Evolutionary conservation across 345 rosid species (phyloP), one percentile per base, ranked within the genome.

Genomic region (Acer campestre): DNA sequence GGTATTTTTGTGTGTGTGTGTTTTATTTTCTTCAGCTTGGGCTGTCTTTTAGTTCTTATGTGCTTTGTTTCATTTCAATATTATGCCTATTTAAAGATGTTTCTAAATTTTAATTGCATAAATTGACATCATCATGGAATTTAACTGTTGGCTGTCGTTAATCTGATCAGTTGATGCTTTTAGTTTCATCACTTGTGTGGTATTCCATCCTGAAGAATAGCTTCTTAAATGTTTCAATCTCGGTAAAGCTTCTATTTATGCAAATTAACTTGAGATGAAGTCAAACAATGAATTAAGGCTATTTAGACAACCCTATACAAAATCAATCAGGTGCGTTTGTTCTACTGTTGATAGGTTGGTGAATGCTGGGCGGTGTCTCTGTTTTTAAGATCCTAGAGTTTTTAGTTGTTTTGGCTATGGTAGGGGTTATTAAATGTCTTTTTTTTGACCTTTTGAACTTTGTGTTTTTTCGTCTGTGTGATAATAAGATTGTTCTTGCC

Each of bases 131-230:
- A 18, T 63, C 59, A 27, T 62, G 35, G 18, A 12, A 11, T 72
- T 23, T 74, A 61, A 22, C 27, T 17, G 61, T 46, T 62, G 77
- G 68, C 58, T 74, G 63, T 62, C 22, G 27, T 73, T 61, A 22
- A 29, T 59, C 55, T 59, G 67, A 61, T 61, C 31, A 25, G 61
- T 27, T 25, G 46, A 46, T 18, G 44, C 38, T 22, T 63, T 73
- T 62, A 18, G 8, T 23, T 12, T 8, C 59, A 23, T 17, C 7
- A 44, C 23, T 53, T 44, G 25, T 73, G 18, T 61, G 42, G 31
- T 22, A 23, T 44, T 17, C 17, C 40, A 7, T 46, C 67, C 42
- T 62, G 77, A 29, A 74, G 56, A 64, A 48, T 64, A 49, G 29
- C 12, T 74, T 48, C 70, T 49, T 18, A 65, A 74, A 27, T 74